Conservation (phyloP, 305 asterid species). For the Stenogyne calaminthoides region DNA sequence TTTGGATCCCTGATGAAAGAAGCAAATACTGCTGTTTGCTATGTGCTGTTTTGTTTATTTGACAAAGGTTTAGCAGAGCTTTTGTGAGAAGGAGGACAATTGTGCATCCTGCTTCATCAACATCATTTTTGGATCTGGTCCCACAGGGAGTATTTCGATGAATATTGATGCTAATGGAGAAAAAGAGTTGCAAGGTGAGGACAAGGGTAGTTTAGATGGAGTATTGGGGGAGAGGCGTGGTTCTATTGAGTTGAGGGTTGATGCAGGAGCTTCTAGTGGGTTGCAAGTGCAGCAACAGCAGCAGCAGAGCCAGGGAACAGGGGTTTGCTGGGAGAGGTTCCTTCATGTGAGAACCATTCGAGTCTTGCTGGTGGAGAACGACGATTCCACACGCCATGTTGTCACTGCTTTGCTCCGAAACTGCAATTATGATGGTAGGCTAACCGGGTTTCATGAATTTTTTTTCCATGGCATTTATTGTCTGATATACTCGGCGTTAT, state of each 20-base stretch:
- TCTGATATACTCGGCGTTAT: slow-evolving; percentile 6
- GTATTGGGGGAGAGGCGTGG: slow-evolving; percentile 34
- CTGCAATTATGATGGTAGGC: slow-evolving; percentile 85
- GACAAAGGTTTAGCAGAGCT: slow-evolving; percentile 45
- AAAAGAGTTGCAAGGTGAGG: slow-evolving; percentile 43
- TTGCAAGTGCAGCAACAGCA: slow-evolving; percentile 46
- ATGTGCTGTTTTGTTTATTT: slow-evolving; percentile 41
- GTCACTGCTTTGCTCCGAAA: slow-evolving; percentile 84
- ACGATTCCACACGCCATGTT: slow-evolving; percentile 79
- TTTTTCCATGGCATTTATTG: slow-evolving; percentile 3
- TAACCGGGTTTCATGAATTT: no score
- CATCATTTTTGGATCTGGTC: slow-evolving; percentile 51
- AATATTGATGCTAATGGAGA: slow-evolving; percentile 47
- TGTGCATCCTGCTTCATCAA: slow-evolving; percentile 36
- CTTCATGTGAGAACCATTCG: slow-evolving; percentile 79
- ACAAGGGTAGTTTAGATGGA: slow-evolving; percentile 33
- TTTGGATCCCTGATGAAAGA: slow-evolving; percentile 32
- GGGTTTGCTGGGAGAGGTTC: slow-evolving; percentile 73
- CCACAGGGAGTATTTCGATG: slow-evolving; percentile 59
- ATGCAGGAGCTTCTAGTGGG: slow-evolving; percentile 34
- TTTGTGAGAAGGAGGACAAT: slow-evolving; percentile 27
- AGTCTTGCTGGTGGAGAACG: slow-evolving; percentile 85
- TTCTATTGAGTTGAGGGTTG: slow-evolving; percentile 34
- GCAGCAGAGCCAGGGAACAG: slow-evolving; percentile 47
- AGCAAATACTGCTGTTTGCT: slow-evolving; percentile 37